Conservation (phyloP, 176 grass and related monocot genomes). For the Cymbopogon citratus region DNA sequence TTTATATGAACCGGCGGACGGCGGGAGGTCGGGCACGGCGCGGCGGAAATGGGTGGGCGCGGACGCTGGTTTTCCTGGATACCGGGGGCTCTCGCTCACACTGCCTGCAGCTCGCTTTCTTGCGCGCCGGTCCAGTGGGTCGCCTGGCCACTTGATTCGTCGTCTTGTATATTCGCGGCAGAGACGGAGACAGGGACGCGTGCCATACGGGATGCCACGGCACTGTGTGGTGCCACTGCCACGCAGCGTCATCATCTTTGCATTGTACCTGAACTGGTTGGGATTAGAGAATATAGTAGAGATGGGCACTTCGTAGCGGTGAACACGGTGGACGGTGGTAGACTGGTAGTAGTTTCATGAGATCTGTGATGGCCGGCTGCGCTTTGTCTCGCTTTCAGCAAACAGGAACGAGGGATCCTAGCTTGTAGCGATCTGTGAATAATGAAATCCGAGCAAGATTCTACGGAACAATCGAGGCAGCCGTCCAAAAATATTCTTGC, state of each 20-base stretch:
- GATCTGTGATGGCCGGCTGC: not conserved
- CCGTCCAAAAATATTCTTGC: not conserved
- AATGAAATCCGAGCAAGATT: not conserved
- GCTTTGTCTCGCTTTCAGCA: not conserved
- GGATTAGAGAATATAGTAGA: no score
- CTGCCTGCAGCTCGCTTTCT: not conserved
- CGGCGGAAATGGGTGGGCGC: not conserved
- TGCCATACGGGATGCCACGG: not conserved
- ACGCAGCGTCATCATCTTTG: not conserved
- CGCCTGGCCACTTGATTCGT: not conserved
- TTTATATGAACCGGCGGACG: not conserved
- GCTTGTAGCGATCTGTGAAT: not conserved
- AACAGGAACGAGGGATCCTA: not conserved
- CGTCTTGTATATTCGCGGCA: not conserved
- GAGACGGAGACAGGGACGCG: not conserved
- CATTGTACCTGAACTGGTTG: not conserved
- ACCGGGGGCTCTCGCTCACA: not conserved
- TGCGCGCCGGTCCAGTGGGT: not conserved
- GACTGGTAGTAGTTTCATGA: not conserved
- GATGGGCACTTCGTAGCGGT: no score
- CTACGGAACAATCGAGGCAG: not conserved
- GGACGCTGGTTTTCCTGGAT: conserved; percentile 14
- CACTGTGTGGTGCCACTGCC: no score
- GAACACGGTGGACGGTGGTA: not conserved
- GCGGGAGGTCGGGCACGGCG: not conserved